Percentiles rank a stretch among this genome's conserved stretches.
Evolutionary conservation across 495 filamentous ascomycete species (phyloP).

Genomic region (Penicillium steckii): DNA sequence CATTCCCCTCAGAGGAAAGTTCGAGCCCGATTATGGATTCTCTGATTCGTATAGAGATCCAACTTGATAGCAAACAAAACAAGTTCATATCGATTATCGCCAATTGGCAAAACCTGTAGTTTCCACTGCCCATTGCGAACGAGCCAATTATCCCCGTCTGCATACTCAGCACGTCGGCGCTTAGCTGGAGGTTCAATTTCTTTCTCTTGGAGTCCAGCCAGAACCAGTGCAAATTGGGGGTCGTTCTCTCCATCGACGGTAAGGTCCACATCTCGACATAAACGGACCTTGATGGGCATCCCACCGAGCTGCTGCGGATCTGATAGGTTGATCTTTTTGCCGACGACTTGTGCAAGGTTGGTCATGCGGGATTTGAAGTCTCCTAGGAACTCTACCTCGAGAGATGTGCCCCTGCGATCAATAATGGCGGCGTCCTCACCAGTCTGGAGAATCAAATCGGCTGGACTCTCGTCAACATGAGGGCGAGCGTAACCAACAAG

Average conservation of each 20-base stretch:
- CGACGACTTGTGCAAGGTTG: slow-evolving; percentile 73
- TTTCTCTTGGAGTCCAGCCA: slow-evolving; percentile 4
- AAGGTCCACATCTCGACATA: slow-evolving; percentile 68
- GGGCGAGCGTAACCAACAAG: slow-evolving; percentile 81
- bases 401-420: slow-evolving; percentile 40
- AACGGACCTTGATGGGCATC: slow-evolving; percentile 55
- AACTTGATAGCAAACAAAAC: slow-evolving; percentile 78
- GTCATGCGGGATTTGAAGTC: slow-evolving; percentile 65
- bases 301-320: slow-evolving; percentile 10
- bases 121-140: slow-evolving; percentile 81
- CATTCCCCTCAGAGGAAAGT: slow-evolving; percentile 54
- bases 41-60: slow-evolving; percentile 68
- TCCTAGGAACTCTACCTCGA: slow-evolving; percentile 70
- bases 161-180: slow-evolving; percentile 43
- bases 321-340: slow-evolving; percentile 75
- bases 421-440: slow-evolving; percentile 65
- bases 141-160: slow-evolving; percentile 54
- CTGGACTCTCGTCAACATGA: slow-evolving; percentile 69
- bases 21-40: slow-evolving; percentile 64
- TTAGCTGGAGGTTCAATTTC: slow-evolving; percentile 39
- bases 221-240: neutral
- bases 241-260: slow-evolving; percentile 60
- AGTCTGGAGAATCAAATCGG: slow-evolving; percentile 80
- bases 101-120: slow-evolving; percentile 59
- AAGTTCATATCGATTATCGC: slow-evolving; percentile 43